A percentile compares a stretch with the other conserved stretches of the same genome.
Evolutionary conservation across 768 basidiomycete genomes (phyloP).

Genomic region (Hygrophoropsis aurantiaca): DNA sequence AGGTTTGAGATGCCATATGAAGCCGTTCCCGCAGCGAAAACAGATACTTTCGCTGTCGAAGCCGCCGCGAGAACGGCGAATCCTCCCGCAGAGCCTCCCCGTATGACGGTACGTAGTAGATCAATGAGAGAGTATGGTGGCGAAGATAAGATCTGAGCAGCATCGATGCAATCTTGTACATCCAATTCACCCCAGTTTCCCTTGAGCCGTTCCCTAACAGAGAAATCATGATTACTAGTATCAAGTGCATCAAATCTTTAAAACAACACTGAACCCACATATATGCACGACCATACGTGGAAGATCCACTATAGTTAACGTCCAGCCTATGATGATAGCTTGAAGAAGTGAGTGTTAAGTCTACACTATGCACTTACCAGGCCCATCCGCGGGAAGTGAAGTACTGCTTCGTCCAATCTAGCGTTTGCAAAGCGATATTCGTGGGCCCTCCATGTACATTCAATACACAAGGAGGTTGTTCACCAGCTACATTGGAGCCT

Average conservation of each 20-base stretch:
- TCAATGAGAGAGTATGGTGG: slow-evolving; percentile 54
- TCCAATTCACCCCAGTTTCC: slow-evolving; percentile 75
- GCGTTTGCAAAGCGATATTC: slow-evolving; percentile 36
- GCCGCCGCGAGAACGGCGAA: slow-evolving; percentile 56
- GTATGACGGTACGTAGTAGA: slow-evolving; percentile 55
- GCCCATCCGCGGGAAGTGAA: slow-evolving; percentile 70
- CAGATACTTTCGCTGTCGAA: slow-evolving; percentile 36
- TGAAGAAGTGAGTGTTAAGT: neutral
- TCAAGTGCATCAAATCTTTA: neutral
- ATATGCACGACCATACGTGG: slow-evolving; percentile 69
- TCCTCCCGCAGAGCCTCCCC: slow-evolving; percentile 68
- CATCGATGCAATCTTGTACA: slow-evolving; percentile 53
- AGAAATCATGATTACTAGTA: neutral
- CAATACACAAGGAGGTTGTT: slow-evolving; percentile 67
- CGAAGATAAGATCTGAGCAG: slow-evolving; percentile 45
- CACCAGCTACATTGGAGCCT: slow-evolving; percentile 39
- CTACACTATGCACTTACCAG: slow-evolving; percentile 50
- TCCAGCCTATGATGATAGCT: slow-evolving; percentile 45
- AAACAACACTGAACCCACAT: slow-evolving; percentile 34
- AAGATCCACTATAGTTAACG: slow-evolving; percentile 75
- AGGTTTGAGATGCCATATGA: slow-evolving; percentile 66
- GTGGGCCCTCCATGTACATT: slow-evolving; percentile 75
- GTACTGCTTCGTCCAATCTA: slow-evolving; percentile 56
- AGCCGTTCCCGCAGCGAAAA: slow-evolving; percentile 60
- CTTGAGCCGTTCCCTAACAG: slow-evolving; percentile 46